Evolutionary conservation across 179 eudicot species (phyloP).

Genomic region (Heliamphora pulchella): DNA sequence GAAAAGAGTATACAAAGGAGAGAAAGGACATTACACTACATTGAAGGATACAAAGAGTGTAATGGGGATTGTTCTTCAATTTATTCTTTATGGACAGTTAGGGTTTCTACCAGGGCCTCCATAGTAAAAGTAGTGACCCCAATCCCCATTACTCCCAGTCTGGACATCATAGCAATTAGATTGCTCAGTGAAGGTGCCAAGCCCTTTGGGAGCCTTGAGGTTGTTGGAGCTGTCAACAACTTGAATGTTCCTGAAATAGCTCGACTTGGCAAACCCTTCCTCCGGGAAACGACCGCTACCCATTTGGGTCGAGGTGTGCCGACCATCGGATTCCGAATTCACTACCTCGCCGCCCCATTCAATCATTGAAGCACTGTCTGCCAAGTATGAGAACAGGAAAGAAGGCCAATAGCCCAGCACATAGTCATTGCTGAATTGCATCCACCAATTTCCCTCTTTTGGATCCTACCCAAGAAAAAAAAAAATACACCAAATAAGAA

Average conservation of each 20-base stretch:
- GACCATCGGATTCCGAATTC: constrained; percentile 69
- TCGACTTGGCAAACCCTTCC: constrained; percentile 85
- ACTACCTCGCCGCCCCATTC: constrained; percentile 98
- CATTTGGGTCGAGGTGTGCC: constrained; percentile 84
- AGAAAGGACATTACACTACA: constrained; percentile 20
- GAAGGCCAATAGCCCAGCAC: constrained; percentile 92
- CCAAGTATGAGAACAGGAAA: constrained; percentile 75
- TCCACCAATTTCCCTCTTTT: constrained; percentile 97
- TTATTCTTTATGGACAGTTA: constrained; percentile 45
- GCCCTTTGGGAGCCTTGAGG: constrained; percentile 72
- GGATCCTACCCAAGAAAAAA: constrained; percentile 52
- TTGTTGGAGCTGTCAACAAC: constrained; percentile 82
- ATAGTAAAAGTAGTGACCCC: constrained; percentile 84
- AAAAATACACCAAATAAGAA: too few species aligned
- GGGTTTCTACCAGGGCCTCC: constrained; percentile 87
- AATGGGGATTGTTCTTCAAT: background rate
- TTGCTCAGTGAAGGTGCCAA: constrained; percentile 86
- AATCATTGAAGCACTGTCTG: constrained; percentile 91
- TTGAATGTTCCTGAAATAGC: constrained; percentile 86
- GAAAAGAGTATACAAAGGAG: constrained; percentile 7
- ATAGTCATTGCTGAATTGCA: constrained; percentile 84
- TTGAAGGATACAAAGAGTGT: constrained; percentile 19
- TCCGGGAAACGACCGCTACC: constrained; percentile 90
- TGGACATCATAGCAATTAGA: constrained; percentile 89
- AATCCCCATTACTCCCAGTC: constrained; percentile 68